A percentile compares a stretch with the other conserved stretches of the same genome.
Evolutionary conservation across 805 yeast species (phyloP).

Genomic region (Zygosaccharomyces rouxii): DNA sequence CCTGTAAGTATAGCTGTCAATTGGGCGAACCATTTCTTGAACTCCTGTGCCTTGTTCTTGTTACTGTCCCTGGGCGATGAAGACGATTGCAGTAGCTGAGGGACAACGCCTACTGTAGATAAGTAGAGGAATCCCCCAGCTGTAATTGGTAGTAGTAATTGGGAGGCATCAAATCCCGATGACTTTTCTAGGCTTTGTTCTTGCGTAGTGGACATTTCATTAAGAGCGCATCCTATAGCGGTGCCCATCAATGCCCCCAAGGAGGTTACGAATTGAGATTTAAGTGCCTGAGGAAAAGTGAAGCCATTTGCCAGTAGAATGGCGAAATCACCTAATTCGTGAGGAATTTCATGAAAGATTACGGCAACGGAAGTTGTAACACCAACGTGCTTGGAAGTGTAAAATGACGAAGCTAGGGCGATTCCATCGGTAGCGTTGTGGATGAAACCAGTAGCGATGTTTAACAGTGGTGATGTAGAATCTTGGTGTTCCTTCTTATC

Average conservation of each 20-base stretch:
- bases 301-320: slow-evolving; percentile 60
- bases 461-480: slow-evolving; percentile 55
- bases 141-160: slow-evolving; percentile 61
- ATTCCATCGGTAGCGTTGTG: slow-evolving; percentile 78
- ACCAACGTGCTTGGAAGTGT: slow-evolving; percentile 55
- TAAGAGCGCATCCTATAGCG: slow-evolving; percentile 55
- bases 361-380: slow-evolving; percentile 67
- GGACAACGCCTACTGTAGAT: slow-evolving; percentile 70
- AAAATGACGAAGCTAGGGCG: slow-evolving; percentile 68
- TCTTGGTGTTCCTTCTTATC: slow-evolving; percentile 29
- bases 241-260: slow-evolving; percentile 65
- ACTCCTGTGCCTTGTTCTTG: slow-evolving; percentile 38
- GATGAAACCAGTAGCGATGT: slow-evolving; percentile 63
- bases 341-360: slow-evolving; percentile 75
- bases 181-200: slow-evolving; percentile 12
- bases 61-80: slow-evolving; percentile 13
- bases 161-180: background rate
- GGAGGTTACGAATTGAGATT: slow-evolving; percentile 63
- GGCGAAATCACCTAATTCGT: slow-evolving; percentile 78
- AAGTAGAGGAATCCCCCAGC: slow-evolving; percentile 75
- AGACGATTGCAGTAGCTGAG: slow-evolving; percentile 54
- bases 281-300: slow-evolving; percentile 60
- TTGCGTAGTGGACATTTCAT: slow-evolving; percentile 41
- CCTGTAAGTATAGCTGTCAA: slow-evolving; percentile 49
- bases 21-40: slow-evolving; percentile 43